Evolutionary conservation across 805 yeast genomes (phyloP), one percentile per base, ranked within the genome.

Genomic region (Myxozyma mucilagina): DNA sequence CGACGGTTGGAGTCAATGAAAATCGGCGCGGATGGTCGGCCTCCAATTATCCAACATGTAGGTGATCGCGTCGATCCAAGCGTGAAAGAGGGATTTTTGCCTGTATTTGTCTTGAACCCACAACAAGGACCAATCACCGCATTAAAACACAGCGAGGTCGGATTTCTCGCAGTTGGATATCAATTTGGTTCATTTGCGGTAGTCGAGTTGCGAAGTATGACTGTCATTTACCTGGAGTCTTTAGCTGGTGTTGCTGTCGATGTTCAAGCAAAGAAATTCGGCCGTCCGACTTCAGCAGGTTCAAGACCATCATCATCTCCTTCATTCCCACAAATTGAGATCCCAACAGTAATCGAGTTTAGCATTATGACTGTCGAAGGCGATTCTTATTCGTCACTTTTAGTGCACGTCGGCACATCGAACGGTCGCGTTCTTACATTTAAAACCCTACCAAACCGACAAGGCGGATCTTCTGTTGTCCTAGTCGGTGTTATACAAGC

Each of bases 101-200:
- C 93, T 0, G 73, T 72, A 29, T 76, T 78, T 49, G 77, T 80
- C 16, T 76, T 79, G 44, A 79, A 81, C 16, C 70, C 76, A 42
- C 74, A 74, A 41, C 70, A 73, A 53, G 84, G 85, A 0, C 71
- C 71, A 3, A 85, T 89, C 9, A 78, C 92, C 0, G 82, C 89
- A 1, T 63, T 92, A 52, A 79, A 81, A 57, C 82, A 88, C 72
- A 86, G 92, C 62, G 82, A 87, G 64, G 79, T 90, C 52, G 97
- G 97, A 0, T 92, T 94, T 75, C 89, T 87, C 8, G 94, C 88
- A 0, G 77, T 89, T 45, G 96, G 89, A 0, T 90, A 87, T 72
- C 81, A 80, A 49, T 80, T 85, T 13, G 97, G 98, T n/a, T 79
- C 84, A 39, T 63, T 93, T 16, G 74, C 87, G 1, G 84, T 93